Evolutionary conservation across 495 filamentous ascomycete species (phyloP).

Genomic region (Apiosordaria backusii): DNA sequence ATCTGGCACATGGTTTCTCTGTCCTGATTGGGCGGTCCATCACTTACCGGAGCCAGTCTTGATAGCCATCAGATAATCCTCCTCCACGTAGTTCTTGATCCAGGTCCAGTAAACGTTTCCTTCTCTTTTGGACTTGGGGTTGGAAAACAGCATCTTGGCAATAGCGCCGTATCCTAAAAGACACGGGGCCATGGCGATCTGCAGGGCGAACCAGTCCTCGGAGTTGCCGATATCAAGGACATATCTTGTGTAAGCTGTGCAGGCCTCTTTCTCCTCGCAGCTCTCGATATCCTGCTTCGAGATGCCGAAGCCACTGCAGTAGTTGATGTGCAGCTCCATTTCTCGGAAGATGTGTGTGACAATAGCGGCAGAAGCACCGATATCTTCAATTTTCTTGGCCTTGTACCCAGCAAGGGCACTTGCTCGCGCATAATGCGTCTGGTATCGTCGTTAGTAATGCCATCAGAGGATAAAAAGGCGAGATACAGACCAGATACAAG

Average conservation of each 20-base stretch:
- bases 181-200: constrained; percentile 80
- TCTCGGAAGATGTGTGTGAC: constrained; percentile 74
- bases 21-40: background rate
- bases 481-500: constrained; percentile 66
- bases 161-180: constrained; percentile 81
- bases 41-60: constrained; percentile 61
- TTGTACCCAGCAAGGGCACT: constrained; percentile 85
- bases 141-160: constrained; percentile 59
- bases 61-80: constrained; percentile 71
- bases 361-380: constrained; percentile 65
- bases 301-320: constrained; percentile 78
- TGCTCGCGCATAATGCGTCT: constrained; percentile 83
- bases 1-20: background rate
- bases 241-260: constrained; percentile 75
- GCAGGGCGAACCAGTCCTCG: constrained; percentile 78
- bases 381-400: constrained; percentile 66
- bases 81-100: constrained; percentile 80
- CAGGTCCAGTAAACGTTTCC: constrained; percentile 85
- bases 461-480: background rate
- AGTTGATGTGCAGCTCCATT: constrained; percentile 73
- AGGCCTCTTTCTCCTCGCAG: constrained; percentile 69
- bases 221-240: constrained; percentile 85
- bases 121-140: constrained; percentile 52
- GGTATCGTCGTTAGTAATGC: background rate
- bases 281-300: constrained; percentile 67